Evolutionary conservation across 768 basidiomycete species (phyloP).

Genomic region (Amanita jacksonii): DNA sequence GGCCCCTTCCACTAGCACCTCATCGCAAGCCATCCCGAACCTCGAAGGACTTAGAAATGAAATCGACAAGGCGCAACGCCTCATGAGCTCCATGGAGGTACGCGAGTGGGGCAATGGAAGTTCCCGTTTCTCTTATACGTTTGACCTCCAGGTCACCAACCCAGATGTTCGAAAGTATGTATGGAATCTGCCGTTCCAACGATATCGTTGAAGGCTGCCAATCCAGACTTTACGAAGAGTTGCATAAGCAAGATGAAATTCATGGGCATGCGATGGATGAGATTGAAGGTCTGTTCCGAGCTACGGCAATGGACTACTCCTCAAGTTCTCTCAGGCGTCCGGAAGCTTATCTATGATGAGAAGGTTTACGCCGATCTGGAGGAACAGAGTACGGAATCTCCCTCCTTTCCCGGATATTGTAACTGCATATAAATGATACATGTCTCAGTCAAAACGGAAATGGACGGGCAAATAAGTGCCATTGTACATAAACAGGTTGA

Average conservation of each 20-base stretch:
- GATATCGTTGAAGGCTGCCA: not conserved
- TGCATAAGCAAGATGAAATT: not conserved
- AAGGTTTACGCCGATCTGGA: constrained; percentile 36
- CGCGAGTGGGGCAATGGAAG: not conserved
- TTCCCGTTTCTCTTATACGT: not conserved
- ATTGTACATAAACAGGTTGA: constrained; percentile 43
- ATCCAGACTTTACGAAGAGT: not conserved
- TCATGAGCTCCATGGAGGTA: not conserved
- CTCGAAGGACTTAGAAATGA: not conserved
- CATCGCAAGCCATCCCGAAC: not conserved
- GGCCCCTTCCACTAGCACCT: not conserved
- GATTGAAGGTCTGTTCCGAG: not conserved
- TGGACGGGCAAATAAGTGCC: constrained; percentile 37
- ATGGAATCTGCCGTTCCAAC: not conserved
- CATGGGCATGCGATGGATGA: not conserved
- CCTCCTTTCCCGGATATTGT: not conserved
- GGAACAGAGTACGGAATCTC: constrained; percentile 28
- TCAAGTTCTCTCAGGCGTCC: constrained; percentile 26
- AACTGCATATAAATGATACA: constrained; percentile 5
- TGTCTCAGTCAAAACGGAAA: constrained; percentile 35
- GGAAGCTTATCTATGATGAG: constrained; percentile 34
- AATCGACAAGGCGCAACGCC: not conserved
- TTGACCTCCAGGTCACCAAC: not conserved
- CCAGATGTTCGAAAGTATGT: constrained; percentile 1
- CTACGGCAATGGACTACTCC: not conserved